These are phyloP conservation scores for Alloteropsis semialata DNA, from an alignment of 176 grass and related monocot species.

Conservation along the genomic window DNA sequence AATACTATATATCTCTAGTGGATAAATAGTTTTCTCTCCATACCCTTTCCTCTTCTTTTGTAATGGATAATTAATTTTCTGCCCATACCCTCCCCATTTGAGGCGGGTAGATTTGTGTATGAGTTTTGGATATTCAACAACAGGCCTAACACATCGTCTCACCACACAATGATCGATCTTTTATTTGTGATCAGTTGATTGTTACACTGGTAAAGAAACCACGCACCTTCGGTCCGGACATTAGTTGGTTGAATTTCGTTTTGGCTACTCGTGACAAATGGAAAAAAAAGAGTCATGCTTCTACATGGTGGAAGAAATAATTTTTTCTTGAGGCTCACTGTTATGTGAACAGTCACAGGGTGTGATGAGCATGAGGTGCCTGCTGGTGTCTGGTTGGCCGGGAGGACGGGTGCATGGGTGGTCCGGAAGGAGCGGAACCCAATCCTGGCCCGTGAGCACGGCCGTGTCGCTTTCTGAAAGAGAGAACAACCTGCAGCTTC, in stretches of 20 bases:
- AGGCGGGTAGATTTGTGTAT: too few relatives aligned
- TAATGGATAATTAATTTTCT: too few relatives aligned
- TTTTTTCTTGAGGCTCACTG: neutral
- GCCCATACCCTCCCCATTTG: too few relatives aligned
- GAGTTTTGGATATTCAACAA: too few relatives aligned
- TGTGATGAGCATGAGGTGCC: neutral
- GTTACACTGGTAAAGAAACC: too few relatives aligned
- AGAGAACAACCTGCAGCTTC: constrained; percentile 20
- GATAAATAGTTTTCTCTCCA: too few relatives aligned
- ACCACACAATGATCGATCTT: neutral
- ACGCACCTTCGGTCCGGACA: too few relatives aligned
- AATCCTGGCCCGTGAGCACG: constrained; percentile 24
- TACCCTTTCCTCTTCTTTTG: too few relatives aligned
- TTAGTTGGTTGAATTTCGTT: neutral
- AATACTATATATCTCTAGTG: too few relatives aligned
- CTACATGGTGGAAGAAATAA: neutral
- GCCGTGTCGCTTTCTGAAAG: constrained; percentile 22
- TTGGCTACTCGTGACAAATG: neutral
- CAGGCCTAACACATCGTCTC: too few relatives aligned
- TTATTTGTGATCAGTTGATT: too few relatives aligned
- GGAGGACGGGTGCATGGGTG: neutral
- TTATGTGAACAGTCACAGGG: neutral
- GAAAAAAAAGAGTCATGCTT: neutral
- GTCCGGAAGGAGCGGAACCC: constrained; percentile 17
- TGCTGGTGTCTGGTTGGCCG: neutral